phyloP scores from a whole-genome alignment of 768 basidiomycete genomes.

The Pseudohyphozyma bogoriensis region DNA sequence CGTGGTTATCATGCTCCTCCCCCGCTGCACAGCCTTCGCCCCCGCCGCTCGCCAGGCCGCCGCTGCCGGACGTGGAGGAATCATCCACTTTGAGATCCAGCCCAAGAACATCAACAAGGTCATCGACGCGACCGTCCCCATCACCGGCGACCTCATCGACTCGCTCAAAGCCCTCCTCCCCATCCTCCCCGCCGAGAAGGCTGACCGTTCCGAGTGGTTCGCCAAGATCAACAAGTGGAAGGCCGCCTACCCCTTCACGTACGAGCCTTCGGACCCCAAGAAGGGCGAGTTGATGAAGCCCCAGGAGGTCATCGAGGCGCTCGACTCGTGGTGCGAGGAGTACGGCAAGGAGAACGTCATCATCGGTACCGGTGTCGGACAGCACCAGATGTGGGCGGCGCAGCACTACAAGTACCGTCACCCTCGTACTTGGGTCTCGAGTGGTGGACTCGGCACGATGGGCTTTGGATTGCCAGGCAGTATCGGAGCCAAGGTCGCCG shows the following conservation, averaged over 20 bases:
- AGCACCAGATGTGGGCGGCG: slow-evolving; percentile 99
- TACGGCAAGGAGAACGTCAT: slow-evolving; percentile 71
- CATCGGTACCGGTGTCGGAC: slow-evolving; percentile 88
- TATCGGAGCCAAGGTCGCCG: slow-evolving; percentile 94
- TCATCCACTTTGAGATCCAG: slow-evolving; percentile 98
- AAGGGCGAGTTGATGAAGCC: slow-evolving; percentile 74
- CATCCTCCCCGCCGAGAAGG: slow-evolving; percentile 41
- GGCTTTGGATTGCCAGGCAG: slow-evolving; percentile 91
- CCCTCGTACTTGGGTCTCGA: slow-evolving; percentile 70
- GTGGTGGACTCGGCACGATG: slow-evolving; percentile 96
- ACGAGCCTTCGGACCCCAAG: slow-evolving; percentile 48
- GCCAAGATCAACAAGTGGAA: slow-evolving; percentile 76
- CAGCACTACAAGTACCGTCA: slow-evolving; percentile 85
- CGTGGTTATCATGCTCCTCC: not conserved
- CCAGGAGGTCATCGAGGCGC: slow-evolving; percentile 89
- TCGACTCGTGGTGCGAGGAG: slow-evolving; percentile 66
- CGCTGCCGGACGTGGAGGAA: slow-evolving; percentile 73
- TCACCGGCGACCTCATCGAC: slow-evolving; percentile 83
- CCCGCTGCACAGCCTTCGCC: slow-evolving; percentile 53
- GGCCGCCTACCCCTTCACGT: slow-evolving; percentile 78
- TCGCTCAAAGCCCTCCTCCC: slow-evolving; percentile 76
- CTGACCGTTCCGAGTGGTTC: slow-evolving; percentile 67
- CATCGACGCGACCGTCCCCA: slow-evolving; percentile 81
- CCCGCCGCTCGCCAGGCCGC: slow-evolving; percentile 84
- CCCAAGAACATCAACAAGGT: slow-evolving; percentile 99